Evolutionary conservation across 75 land plant species (phyloP).

Genomic region (Larix kaempferi): DNA sequence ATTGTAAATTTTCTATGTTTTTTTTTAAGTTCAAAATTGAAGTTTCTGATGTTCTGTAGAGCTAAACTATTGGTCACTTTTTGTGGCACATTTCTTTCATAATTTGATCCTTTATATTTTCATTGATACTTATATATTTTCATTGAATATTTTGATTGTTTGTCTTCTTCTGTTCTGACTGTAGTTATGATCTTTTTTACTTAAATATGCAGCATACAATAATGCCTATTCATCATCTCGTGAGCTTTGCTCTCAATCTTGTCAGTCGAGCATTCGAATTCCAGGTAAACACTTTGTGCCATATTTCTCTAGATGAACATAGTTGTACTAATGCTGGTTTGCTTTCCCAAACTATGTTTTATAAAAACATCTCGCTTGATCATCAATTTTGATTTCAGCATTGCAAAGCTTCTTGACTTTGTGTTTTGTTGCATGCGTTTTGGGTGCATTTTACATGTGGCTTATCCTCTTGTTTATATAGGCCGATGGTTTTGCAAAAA

Average conservation of each 20-base stretch:
- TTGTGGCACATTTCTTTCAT: no score
- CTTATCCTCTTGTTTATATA: constrained; percentile 17
- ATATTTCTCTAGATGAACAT: no score
- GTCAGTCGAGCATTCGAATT: constrained; percentile 98
- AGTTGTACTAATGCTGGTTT: not conserved
- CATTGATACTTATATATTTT: not conserved
- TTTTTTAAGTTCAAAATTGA: not conserved
- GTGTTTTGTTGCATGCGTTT: not conserved
- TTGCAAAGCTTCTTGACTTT: not conserved
- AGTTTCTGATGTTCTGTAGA: no score
- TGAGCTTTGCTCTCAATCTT: constrained; percentile 90
- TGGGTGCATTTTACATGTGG: not conserved
- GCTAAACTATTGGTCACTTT: no score
- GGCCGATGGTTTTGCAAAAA: constrained; percentile 99
- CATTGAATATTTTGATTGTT: not conserved
- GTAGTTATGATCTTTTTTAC: not conserved
- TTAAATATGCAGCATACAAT: constrained; percentile 67
- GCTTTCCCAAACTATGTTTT: not conserved
- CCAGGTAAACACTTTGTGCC: constrained; percentile 49
- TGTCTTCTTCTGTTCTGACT: not conserved
- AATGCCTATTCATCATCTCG: constrained; percentile 91
- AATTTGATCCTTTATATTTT: no score
- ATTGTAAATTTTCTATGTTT: not conserved
- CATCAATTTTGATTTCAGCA: not conserved
- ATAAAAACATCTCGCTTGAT: not conserved